A percentile compares a stretch with the other conserved stretches of the same genome.
These are phyloP conservation scores for Kalaharituber pfeilii DNA, from an alignment of 2,329 filamentous ascomycete genomes.

Conservation along the genomic window DNA sequence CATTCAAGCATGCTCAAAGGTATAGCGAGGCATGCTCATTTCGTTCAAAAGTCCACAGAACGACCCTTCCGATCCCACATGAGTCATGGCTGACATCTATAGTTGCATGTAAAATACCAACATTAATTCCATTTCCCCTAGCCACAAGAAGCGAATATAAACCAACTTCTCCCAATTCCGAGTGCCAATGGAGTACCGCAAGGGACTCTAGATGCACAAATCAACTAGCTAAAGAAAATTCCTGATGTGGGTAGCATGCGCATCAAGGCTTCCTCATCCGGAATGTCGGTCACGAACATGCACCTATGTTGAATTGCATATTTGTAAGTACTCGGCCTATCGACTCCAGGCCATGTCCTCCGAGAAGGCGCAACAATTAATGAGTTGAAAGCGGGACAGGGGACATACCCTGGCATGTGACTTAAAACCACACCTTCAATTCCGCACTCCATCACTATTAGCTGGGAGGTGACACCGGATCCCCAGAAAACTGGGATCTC, in stretches of 20 bases:
- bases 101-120: no score
- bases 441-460: constrained; percentile 41
- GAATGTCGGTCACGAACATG: background rate
- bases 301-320: background rate
- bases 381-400: background rate
- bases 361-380: background rate
- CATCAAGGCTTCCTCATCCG: background rate
- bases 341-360: background rate
- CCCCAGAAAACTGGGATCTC: constrained; percentile 44
- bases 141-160: no score
- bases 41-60: no score
- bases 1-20: no score
- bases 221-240: background rate
- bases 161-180: no score
- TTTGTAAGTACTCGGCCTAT: background rate
- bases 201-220: background rate
- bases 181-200: no score
- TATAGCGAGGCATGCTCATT: no score
- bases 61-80: no score
- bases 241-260: background rate
- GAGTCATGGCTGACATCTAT: no score
- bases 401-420: constrained; percentile 36
- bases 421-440: constrained; percentile 41
- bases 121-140: no score
- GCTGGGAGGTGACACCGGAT: constrained; percentile 49